Evolutionary conservation across 768 basidiomycete species (phyloP).

Genomic region (Lepiota brunneoincarnata): DNA sequence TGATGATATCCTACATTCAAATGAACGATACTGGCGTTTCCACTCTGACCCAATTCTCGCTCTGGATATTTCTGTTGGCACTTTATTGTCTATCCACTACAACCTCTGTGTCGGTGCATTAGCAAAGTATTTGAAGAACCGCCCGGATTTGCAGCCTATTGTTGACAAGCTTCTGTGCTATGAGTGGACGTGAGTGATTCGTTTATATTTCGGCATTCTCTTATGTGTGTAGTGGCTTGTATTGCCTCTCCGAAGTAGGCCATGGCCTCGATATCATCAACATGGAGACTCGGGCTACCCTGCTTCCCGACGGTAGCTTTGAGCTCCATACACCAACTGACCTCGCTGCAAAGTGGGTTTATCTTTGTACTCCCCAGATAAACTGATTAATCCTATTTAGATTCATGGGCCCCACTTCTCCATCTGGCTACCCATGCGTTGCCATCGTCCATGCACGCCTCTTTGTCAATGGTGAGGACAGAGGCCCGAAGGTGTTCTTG

Average conservation of each 20-base stretch:
- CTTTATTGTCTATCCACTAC: slow-evolving; percentile 16
- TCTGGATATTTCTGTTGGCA: slow-evolving; percentile 15
- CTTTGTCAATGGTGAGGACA: slow-evolving; percentile 29
- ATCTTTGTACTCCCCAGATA: no score
- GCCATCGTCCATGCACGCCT: slow-evolving; percentile 40
- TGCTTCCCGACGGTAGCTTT: slow-evolving; percentile 34
- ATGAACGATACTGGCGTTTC: slow-evolving; percentile 16
- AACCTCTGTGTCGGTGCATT: slow-evolving; percentile 19
- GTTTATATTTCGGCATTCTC: no score
- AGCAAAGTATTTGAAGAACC: slow-evolving; percentile 8
- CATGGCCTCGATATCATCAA: slow-evolving; percentile 44
- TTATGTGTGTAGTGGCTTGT: slow-evolving; percentile 33
- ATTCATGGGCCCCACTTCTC: slow-evolving; percentile 43
- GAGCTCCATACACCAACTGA: slow-evolving; percentile 32
- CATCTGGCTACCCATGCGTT: slow-evolving; percentile 30
- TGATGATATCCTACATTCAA: slow-evolving; percentile 2
- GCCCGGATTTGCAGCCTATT: slow-evolving; percentile 9
- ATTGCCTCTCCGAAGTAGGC: slow-evolving; percentile 41
- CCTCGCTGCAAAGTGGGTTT: slow-evolving; percentile 39
- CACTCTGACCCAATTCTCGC: slow-evolving; percentile 17
- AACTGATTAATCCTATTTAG: no score
- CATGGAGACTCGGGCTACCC: slow-evolving; percentile 41
- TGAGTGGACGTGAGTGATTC: slow-evolving; percentile 14
- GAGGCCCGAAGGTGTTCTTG: slow-evolving; percentile 37
- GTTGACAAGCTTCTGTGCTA: slow-evolving; percentile 16